Evolutionary conservation across 345 rosid species (phyloP).

Genomic region (Brassica napus): Da-Ae NC_063436.1:7967501-7968000

Average conservation of each 20-base stretch:
- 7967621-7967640: constrained; percentile 39
- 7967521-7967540: constrained; percentile 82
- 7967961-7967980: constrained; percentile 78
- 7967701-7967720: constrained; percentile 77
- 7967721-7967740: constrained; percentile 59
- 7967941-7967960: constrained; percentile 99
- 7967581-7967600: constrained; percentile 19
- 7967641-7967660: constrained; percentile 82
- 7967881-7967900: constrained; percentile 78
- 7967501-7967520: constrained; percentile 83
- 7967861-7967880: constrained; percentile 66
- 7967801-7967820: constrained; percentile 40
- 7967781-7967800: constrained; percentile 52
- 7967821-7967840: constrained; percentile 9
- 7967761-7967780: constrained; percentile 40
- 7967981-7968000: constrained; percentile 62
- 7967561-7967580: constrained; percentile 44
- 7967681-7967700: constrained; percentile 80
- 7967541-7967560: constrained; percentile 84
- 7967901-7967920: constrained; percentile 84
- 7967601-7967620: constrained; percentile 16
- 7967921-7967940: constrained; percentile 73
- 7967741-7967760: constrained; percentile 24
- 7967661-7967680: constrained; percentile 76
- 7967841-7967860: constrained; percentile 6